Evolutionary conservation across 176 grass and related monocot species (phyloP), one percentile per base, ranked within the genome.

Genomic region (Rhynchospora breviuscula): DNA sequence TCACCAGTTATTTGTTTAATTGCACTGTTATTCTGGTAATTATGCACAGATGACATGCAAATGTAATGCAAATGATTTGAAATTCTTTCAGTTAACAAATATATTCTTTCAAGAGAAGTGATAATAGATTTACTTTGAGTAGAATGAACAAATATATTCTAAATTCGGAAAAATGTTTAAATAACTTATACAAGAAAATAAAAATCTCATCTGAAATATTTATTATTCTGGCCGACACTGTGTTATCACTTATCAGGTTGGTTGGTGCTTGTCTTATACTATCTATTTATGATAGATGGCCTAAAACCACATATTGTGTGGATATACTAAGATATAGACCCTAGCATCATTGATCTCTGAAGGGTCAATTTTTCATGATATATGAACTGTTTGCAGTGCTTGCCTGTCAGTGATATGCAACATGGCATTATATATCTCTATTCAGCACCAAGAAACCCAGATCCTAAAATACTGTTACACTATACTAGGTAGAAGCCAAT

Each of bases 291-390:
- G 10, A 19, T 10, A 22, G 17, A 6, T 9, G 8, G 45, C n/a
- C 45, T 73, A 73, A 73, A 49, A 23, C 51, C 73, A 78, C 73
- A 33, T 57, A 78, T 78, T 21, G 9, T 78, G 73, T 78, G 48
- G 51, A 78, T 78, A 56, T 78, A 52, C 49, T 57, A 54, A 29
- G 51, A 73, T 73, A 23, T n/a, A 73, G 69, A 49, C 44, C 69
- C 43, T 12, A 49, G 10, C n/a, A 73, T 10, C 10, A 19, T 51
- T 51, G 21, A 53, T 54, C 21, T 76, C 47, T 54, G 52, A 75
- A 5, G 10, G 49, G 72, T 77, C 72, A 77, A 18, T 78, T 78
- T 40, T 57, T 78, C 13, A 56, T 31, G 51, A 57, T 57, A 25
- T 57, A 0, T 18, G 9, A 17, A 31, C 19, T 3, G 22, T 74